Evolutionary conservation across 2,329 filamentous ascomycete species (phyloP).

Genomic region (Aspergillus sp.): DNA sequence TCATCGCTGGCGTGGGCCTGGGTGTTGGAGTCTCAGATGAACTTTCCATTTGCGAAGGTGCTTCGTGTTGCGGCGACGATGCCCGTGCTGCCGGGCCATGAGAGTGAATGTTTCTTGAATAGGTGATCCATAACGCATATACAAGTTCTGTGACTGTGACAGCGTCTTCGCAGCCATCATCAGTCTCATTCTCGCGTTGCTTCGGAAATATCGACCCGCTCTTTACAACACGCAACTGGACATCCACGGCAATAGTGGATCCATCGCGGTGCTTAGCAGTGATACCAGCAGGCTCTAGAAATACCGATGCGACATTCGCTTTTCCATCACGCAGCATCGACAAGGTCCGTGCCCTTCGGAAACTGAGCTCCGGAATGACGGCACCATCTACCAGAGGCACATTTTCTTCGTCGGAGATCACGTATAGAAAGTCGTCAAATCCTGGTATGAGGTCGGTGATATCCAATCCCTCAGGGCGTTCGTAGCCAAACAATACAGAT

Average conservation of each 20-base stretch:
- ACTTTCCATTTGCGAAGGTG: conserved; percentile 59
- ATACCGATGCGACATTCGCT: conserved; percentile 73
- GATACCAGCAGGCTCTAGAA: conserved; percentile 80
- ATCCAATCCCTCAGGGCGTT: conserved; percentile 74
- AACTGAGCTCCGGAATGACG: conserved; percentile 93
- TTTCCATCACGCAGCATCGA: conserved; percentile 80
- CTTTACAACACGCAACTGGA: conserved; percentile 94
- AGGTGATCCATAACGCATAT: conserved; percentile 95
- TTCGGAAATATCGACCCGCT: conserved; percentile 69
- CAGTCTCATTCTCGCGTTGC: conserved; percentile 58
- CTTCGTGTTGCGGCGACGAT: conserved; percentile 15
- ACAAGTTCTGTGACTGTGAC: conserved; percentile 73
- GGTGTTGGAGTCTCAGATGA: conserved; percentile 80
- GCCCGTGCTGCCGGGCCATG: conserved; percentile 63
- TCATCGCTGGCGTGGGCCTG: conserved; percentile 60
- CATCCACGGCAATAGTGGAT: conserved; percentile 86
- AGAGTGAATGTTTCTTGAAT: conserved; percentile 87
- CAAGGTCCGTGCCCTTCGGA: conserved; percentile 82
- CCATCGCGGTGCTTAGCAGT: conserved; percentile 87
- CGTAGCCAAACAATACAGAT: conserved; percentile 85
- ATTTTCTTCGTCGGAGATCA: conserved; percentile 83
- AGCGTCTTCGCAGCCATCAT: conserved; percentile 40
- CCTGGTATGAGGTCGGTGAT: conserved; percentile 81
- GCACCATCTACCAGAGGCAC: conserved; percentile 86
- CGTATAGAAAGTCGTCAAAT: conserved; percentile 79